A percentile compares a stretch with the other conserved stretches of the same genome.
Conservation (phyloP, 768 basidiomycete species). For the Lentinula lateritia region DNA sequence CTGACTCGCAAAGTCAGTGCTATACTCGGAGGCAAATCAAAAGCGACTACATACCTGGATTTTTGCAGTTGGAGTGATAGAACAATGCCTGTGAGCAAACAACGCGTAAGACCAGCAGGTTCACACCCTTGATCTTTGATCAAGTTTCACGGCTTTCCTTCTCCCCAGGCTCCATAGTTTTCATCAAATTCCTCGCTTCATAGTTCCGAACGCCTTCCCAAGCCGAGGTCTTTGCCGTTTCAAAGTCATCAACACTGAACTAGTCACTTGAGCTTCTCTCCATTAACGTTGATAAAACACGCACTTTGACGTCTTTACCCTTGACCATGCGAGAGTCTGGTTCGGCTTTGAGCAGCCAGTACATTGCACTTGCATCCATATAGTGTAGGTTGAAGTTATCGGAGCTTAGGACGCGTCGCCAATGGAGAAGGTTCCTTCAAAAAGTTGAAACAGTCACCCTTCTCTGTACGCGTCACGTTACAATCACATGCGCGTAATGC, state of each 20-base stretch:
- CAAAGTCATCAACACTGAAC: constrained; percentile 89
- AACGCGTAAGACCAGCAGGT: background rate
- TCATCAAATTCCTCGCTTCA: constrained; percentile 80
- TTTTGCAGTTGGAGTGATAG: constrained; percentile 86
- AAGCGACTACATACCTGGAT: constrained; percentile 46
- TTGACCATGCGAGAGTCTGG: constrained; percentile 81
- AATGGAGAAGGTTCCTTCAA: background rate
- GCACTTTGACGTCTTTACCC: constrained; percentile 80
- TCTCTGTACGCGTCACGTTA: background rate
- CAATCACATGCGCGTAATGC: background rate
- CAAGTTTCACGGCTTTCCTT: constrained; percentile 44
- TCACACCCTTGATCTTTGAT: background rate
- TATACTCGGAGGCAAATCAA: background rate
- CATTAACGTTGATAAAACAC: constrained; percentile 2
- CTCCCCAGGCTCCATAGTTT: constrained; percentile 71
- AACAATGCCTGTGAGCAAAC: constrained; percentile 56
- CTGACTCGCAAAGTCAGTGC: constrained; percentile 24
- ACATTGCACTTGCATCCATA: background rate
- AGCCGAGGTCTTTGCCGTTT: constrained; percentile 58
- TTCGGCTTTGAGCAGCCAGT: constrained; percentile 84
- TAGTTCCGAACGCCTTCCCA: constrained; percentile 90
- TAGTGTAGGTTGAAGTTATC: too few relatives aligned
- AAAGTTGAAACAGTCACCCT: too few relatives aligned
- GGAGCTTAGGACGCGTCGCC: background rate
- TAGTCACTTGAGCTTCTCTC: constrained; percentile 19